Percentiles rank a stretch among this genome's conserved stretches.
Evolutionary conservation across 371 early-diverging fungal species (phyloP).

Genomic region (Lichtheimia ramosa): DNA sequence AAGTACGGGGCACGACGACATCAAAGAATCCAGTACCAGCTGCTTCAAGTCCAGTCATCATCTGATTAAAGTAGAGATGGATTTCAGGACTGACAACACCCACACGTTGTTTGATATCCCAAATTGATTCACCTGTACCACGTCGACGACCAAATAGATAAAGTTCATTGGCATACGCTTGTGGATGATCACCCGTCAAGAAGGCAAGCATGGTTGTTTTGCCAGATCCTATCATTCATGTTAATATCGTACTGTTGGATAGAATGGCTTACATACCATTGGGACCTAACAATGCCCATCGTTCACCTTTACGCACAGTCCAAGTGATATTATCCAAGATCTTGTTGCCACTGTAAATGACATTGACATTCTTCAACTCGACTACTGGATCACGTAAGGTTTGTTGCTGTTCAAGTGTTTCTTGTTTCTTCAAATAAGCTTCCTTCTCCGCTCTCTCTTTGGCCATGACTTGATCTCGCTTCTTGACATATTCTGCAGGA

Average conservation of each 20-base stretch:
- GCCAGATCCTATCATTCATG: slow-evolving; percentile 44
- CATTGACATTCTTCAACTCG: slow-evolving; percentile 48
- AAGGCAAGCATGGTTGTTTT: slow-evolving; percentile 64
- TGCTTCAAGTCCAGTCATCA: slow-evolving; percentile 39
- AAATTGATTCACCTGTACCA: slow-evolving; percentile 58
- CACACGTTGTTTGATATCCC: slow-evolving; percentile 55
- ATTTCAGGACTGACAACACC: slow-evolving; percentile 61
- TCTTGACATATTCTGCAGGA: slow-evolving; percentile 25
- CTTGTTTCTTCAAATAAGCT: not conserved
- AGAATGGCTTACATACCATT: slow-evolving; percentile 30
- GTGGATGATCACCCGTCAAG: slow-evolving; percentile 66
- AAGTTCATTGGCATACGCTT: slow-evolving; percentile 61
- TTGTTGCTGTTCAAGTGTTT: not conserved
- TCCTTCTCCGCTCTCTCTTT: slow-evolving; percentile 13
- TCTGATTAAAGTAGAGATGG: slow-evolving; percentile 55
- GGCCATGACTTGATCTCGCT: not conserved
- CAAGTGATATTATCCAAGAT: slow-evolving; percentile 52
- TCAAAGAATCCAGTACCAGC: slow-evolving; percentile 51
- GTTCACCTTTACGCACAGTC: slow-evolving; percentile 52
- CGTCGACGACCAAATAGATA: slow-evolving; percentile 57
- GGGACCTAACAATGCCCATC: slow-evolving; percentile 58
- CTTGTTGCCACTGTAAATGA: slow-evolving; percentile 40
- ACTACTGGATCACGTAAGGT: slow-evolving; percentile 25
- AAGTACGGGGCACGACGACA: slow-evolving; percentile 35
- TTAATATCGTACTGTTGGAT: not conserved